These are phyloP conservation scores for Tremellales sp. DNA, from an alignment of 1,284 basidiomycete species.

Conservation along the genomic window DNA sequence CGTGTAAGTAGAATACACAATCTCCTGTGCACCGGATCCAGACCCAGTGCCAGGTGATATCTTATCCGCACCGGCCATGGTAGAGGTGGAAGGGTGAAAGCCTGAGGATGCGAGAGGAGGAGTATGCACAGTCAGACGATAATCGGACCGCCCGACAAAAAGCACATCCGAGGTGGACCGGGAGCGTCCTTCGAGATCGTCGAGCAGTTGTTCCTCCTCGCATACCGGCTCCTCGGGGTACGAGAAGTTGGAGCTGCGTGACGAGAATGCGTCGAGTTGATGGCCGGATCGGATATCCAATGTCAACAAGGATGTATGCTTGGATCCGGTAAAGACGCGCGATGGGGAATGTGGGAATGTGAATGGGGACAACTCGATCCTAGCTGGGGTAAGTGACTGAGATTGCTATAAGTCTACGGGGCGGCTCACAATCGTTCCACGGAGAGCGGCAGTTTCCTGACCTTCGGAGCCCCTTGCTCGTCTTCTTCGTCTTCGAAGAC, in stretches of 20 bases:
- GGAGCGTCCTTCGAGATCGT: constrained; percentile 36
- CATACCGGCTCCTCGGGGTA: constrained; percentile 21
- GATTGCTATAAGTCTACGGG: no score
- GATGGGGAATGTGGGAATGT: constrained; percentile 45
- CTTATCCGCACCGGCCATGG: constrained; percentile 1
- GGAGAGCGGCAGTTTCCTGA: constrained; percentile 44
- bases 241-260: constrained; percentile 28
- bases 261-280: constrained; percentile 40
- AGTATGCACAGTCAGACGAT: constrained; percentile 41
- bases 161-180: constrained; percentile 32
- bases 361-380: constrained; percentile 47
- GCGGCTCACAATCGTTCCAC: constrained; percentile 46
- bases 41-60: no score
- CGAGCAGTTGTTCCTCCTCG: constrained; percentile 33
- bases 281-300: constrained; percentile 46
- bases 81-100: constrained; percentile 15
- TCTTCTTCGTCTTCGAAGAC: constrained; percentile 39
- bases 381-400: constrained; percentile 12
- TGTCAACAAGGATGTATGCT: constrained; percentile 44
- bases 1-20: constrained; percentile 45
- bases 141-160: constrained; percentile 44
- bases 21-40: constrained; percentile 33
- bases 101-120: constrained; percentile 12
- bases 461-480: constrained; percentile 28
- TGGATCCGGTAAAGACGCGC: constrained; percentile 46